Evolutionary conservation across 2,329 filamentous ascomycete genomes (phyloP), one percentile per base, ranked within the genome.

Genomic region (Hymenoscyphus repandus): DNA sequence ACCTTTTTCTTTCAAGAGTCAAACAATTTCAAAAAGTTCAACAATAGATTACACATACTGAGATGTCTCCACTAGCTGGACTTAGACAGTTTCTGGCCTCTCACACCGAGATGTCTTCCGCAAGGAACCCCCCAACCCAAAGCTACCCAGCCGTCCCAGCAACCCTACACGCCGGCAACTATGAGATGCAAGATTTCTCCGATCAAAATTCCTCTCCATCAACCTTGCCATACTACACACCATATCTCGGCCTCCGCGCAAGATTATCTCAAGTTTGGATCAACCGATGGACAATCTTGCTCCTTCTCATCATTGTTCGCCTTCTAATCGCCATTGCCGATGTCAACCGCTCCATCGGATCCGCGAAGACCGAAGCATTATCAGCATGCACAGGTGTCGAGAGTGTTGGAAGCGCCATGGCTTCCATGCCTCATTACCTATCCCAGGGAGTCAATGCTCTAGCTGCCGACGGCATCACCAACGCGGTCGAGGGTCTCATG

Each of bases 351-450:
- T 83, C 91, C 65, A 80, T 97, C 57, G 80, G 71, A 48, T 82
- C 83, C 50, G 92, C 93, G 43, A 86, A 90, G 68, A 70, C 74
- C 50, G 84, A 96, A 74, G 92, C 93, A 20, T 79, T 96, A 47
- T 86, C 88, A 47, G 90, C 92, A 57, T 99, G 93, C 69, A 90
- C 85, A 51, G 87, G 88, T 67, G 92, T 97, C 43, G 92, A 99
- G 72, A 89, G 89, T 59, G 82, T 95, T 60, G 93, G 92, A 56
- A 96, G 90, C 67, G 80, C 90, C 54, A 92, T 99, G 89, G 93
- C 92, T 36, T 97, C 93, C 34, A 96, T 97, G 90, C 93, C 93
- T 51, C 87, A 96, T 70, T 97, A 96, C 71, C 84, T 97, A 66
- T 88, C 91, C 1, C 75, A 79, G 46, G 93, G 93, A 49, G 85